Percentiles rank a stretch among this genome's conserved stretches.
Evolutionary conservation across 1,284 basidiomycete genomes (phyloP).

Genomic region (Phlebopus sp.): DNA sequence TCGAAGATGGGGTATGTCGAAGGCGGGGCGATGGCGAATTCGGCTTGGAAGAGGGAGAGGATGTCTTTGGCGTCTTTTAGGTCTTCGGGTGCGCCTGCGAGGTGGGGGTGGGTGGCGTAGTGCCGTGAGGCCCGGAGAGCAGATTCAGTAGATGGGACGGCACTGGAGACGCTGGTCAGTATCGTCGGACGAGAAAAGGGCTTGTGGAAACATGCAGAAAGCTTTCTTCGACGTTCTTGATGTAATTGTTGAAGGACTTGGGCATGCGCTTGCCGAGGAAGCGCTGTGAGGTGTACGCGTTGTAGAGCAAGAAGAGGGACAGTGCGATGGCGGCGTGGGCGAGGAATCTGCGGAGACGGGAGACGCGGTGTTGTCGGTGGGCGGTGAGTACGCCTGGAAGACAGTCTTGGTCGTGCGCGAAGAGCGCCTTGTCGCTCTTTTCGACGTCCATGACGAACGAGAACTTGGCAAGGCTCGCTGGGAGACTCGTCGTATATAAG

Average conservation of each 20-base stretch:
- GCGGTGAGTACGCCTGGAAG: conserved; percentile 12
- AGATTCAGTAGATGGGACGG: conserved; percentile 23
- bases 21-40: conserved; percentile 51
- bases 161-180: conserved; percentile 11
- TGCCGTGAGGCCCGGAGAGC: conserved; percentile 44
- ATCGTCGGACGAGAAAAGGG: neutral
- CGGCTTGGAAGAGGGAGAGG: conserved; percentile 59
- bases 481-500: too few species aligned
- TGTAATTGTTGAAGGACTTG: conserved; percentile 14
- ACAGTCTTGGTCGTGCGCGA: neutral
- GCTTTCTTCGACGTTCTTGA: conserved; percentile 17
- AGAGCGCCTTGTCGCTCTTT: conserved; percentile 12
- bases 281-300: conserved; percentile 1
- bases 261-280: too few species aligned
- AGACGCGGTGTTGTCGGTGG: neutral
- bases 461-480: neutral
- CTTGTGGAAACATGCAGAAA: conserved; percentile 23
- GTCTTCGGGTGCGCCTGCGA: conserved; percentile 68
- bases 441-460: conserved; percentile 14
- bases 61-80: conserved; percentile 62
- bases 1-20: conserved; percentile 53
- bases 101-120: conserved; percentile 68
- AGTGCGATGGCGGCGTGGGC: conserved; percentile 7
- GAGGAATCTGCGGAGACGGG: conserved; percentile 6
- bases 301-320: conserved; percentile 14